phyloP scores from a whole-genome alignment of 345 rosid species.

The Eutrema heterophyllum region DNA sequence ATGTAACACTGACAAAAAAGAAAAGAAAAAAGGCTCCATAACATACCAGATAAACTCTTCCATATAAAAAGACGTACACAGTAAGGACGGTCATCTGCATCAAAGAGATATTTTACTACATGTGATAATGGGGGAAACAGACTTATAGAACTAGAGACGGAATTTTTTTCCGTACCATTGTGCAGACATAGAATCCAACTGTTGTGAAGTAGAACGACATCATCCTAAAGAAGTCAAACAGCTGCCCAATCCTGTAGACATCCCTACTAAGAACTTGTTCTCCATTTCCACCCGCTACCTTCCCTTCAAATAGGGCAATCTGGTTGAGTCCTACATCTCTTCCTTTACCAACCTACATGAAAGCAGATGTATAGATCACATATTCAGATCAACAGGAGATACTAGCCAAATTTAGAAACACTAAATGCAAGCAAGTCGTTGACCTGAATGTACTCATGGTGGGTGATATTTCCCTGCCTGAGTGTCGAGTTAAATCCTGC shows the following conservation, averaged over 20 bases:
- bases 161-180: slow-evolving; percentile 56
- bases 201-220: slow-evolving; percentile 95
- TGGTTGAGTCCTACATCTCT: slow-evolving; percentile 98
- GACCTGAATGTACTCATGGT: slow-evolving; percentile 98
- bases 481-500: slow-evolving; percentile 97
- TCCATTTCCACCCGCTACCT: slow-evolving; percentile 99
- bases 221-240: slow-evolving; percentile 98
- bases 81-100: slow-evolving; percentile 98
- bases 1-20: background rate
- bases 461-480: slow-evolving; percentile 96
- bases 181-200: slow-evolving; percentile 94
- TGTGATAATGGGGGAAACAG: background rate
- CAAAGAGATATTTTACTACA: slow-evolving; percentile 28
- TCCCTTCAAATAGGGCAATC: slow-evolving; percentile 98
- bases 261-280: slow-evolving; percentile 99
- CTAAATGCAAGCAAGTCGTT: slow-evolving; percentile 10
- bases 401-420: slow-evolving; percentile 6
- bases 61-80: slow-evolving; percentile 83
- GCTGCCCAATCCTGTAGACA: slow-evolving; percentile 90
- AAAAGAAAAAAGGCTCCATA: slow-evolving; percentile 3
- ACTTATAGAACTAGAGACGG: slow-evolving; percentile 13
- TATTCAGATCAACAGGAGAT: slow-evolving; percentile 3
- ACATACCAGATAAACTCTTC: slow-evolving; percentile 90
- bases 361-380: slow-evolving; percentile 18
- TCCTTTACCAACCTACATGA: slow-evolving; percentile 93